Percentiles rank a stretch among this genome's conserved stretches.
These are phyloP conservation scores for Salix purpurea DNA, from an alignment of 345 rosid species.

Conservation along the genomic window DNA sequence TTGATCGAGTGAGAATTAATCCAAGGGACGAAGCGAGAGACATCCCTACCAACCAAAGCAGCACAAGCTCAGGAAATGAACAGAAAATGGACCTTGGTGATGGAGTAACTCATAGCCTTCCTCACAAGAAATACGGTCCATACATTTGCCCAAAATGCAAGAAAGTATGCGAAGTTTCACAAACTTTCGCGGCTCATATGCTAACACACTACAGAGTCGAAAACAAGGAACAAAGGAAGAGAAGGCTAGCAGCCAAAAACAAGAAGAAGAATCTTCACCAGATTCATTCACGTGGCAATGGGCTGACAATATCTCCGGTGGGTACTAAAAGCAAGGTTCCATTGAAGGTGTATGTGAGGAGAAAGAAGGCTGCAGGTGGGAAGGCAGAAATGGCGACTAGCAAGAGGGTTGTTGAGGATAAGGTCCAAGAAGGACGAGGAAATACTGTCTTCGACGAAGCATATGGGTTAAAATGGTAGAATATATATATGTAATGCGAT, in stretches of 20 bases:
- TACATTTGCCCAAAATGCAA: conserved; percentile 28
- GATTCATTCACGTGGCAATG: neutral
- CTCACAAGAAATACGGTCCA: conserved; percentile 18
- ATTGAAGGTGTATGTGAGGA: neutral
- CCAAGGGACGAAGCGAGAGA: too few relatives aligned
- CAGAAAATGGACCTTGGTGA: neutral
- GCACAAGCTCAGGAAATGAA: neutral
- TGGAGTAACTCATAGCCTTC: conserved; percentile 30
- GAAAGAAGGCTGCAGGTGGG: neutral
- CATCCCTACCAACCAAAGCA: too few relatives aligned
- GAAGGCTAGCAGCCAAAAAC: conserved; percentile 19
- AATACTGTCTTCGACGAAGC: neutral
- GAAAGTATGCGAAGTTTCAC: neutral
- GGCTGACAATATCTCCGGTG: conserved; percentile 3
- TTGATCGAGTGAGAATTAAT: too few relatives aligned
- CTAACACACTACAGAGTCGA: conserved; percentile 12
- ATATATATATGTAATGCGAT: too few relatives aligned
- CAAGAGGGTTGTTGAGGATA: neutral
- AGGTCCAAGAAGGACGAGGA: neutral
- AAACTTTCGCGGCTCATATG: conserved; percentile 28
- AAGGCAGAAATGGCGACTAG: neutral
- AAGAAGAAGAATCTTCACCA: conserved; percentile 8
- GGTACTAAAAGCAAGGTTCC: neutral
- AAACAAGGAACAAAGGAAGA: conserved; percentile 17
- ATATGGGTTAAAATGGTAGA: too few relatives aligned